Evolutionary conservation across 1,284 basidiomycete genomes (phyloP).

Genomic region (Phellopilus nigrolimitatus): DNA sequence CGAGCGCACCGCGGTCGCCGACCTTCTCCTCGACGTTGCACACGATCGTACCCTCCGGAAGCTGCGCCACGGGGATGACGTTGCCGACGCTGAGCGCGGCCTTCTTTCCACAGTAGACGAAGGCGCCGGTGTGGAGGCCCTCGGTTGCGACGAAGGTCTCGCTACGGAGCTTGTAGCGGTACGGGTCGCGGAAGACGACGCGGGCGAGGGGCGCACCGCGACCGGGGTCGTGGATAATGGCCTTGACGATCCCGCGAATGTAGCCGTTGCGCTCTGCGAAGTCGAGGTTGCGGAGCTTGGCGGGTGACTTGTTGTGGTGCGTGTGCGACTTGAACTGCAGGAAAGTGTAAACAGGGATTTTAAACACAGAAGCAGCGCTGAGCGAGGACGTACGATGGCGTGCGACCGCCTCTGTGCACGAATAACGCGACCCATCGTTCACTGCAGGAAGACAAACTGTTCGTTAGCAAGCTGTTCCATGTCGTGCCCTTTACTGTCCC

Average conservation of each 20-base stretch:
- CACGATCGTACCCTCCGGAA: slow-evolving; percentile 98
- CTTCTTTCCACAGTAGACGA: slow-evolving; percentile 99
- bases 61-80: slow-evolving; percentile 88
- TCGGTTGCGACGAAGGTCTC: slow-evolving; percentile 99
- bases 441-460: slow-evolving; percentile 38
- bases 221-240: slow-evolving; percentile 99
- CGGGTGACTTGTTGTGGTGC: slow-evolving; percentile 92
- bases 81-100: slow-evolving; percentile 93
- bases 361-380: not conserved
- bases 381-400: slow-evolving; percentile 61
- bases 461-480: not conserved
- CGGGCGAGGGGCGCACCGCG: slow-evolving; percentile 98
- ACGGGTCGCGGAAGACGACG: slow-evolving; percentile 99
- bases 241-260: slow-evolving; percentile 96
- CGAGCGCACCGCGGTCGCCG: slow-evolving; percentile 96
- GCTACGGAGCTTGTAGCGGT: slow-evolving; percentile 97
- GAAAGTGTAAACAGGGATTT: not conserved
- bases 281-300: slow-evolving; percentile 92
- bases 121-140: slow-evolving; percentile 96
- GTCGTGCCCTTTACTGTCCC: not conserved
- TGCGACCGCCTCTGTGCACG: slow-evolving; percentile 84
- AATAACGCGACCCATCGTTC: slow-evolving; percentile 81
- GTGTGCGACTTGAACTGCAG: slow-evolving; percentile 91
- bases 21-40: slow-evolving; percentile 99
- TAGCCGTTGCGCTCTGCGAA: slow-evolving; percentile 99